Conservation (phyloP, 75 land plant genomes). For the Picea glauca region DNA sequence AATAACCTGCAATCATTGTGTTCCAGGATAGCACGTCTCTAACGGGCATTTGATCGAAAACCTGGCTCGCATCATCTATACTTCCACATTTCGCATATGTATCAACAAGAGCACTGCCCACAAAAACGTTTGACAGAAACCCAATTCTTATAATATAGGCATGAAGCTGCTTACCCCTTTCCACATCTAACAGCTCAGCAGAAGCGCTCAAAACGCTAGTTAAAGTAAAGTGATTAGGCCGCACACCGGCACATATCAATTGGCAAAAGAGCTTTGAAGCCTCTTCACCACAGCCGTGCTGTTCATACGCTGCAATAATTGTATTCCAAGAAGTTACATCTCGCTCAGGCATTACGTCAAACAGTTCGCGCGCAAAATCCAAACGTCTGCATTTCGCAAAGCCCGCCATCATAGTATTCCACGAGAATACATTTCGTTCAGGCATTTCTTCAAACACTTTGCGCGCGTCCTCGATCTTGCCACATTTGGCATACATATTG, state of each 20-base stretch:
- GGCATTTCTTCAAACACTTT: slow-evolving; percentile 4
- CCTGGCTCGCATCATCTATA: slow-evolving; percentile 20
- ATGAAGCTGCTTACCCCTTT: slow-evolving; percentile 33
- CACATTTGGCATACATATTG: too few species aligned
- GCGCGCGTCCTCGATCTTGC: too few species aligned
- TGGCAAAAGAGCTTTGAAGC: slow-evolving; percentile 31
- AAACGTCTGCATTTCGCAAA: slow-evolving; percentile 8
- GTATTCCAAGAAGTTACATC: slow-evolving; percentile 53
- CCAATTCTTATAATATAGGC: slow-evolving; percentile 38
- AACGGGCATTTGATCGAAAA: slow-evolving; percentile 24
- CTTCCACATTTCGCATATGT: slow-evolving; percentile 46
- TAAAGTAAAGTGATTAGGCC: slow-evolving; percentile 47
- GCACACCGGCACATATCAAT: slow-evolving; percentile 31
- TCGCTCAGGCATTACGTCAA: slow-evolving; percentile 39
- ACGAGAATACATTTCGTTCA: neutral
- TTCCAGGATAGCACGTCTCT: slow-evolving; percentile 23
- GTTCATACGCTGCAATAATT: slow-evolving; percentile 30
- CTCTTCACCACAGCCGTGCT: slow-evolving; percentile 18
- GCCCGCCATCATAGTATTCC: slow-evolving; percentile 8
- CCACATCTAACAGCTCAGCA: slow-evolving; percentile 18
- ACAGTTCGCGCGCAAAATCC: slow-evolving; percentile 28
- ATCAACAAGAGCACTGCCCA: slow-evolving; percentile 44
- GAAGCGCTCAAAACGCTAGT: slow-evolving; percentile 50
- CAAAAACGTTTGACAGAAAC: slow-evolving; percentile 37
- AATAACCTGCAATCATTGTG: too few species aligned